Percentiles rank a stretch among this genome's conserved stretches.
phyloP scores from a whole-genome alignment of 2,329 filamentous ascomycete genomes.

The Xylogone sp. region DNA sequence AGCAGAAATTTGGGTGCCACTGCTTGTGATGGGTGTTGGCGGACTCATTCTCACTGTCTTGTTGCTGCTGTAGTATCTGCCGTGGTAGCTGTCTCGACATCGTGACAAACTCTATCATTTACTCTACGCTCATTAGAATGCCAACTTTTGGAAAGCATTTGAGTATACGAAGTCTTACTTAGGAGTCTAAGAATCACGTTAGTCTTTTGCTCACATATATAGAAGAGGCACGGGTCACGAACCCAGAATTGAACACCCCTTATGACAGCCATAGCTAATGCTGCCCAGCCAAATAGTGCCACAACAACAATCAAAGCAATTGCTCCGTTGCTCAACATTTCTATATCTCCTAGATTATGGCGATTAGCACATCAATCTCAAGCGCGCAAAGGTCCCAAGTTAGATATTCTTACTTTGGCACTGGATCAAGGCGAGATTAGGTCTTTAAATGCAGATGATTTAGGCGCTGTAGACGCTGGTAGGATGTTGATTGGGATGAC shows the following conservation, averaged over 20 bases:
- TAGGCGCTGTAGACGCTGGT: too few species aligned
- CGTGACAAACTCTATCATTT: not conserved
- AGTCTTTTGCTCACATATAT: too few species aligned
- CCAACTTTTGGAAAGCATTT: not conserved
- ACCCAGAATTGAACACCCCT: not conserved
- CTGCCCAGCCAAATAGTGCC: not conserved
- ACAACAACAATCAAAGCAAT: slow-evolving; percentile 60
- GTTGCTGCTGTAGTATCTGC: not conserved
- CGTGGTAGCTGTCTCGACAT: not conserved
- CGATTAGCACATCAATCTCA: not conserved
- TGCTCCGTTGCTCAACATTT: slow-evolving; percentile 60
- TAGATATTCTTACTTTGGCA: too few species aligned
- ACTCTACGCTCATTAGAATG: not conserved
- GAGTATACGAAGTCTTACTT: too few species aligned
- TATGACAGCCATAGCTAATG: not conserved
- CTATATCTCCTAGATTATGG: not conserved
- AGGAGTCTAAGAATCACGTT: too few species aligned
- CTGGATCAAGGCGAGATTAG: too few species aligned
- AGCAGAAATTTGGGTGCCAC: too few species aligned
- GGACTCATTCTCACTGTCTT: not conserved
- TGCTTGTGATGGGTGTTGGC: too few species aligned
- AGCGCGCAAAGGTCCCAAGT: too few species aligned
- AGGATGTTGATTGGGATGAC: not conserved
- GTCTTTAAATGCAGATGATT: too few species aligned
- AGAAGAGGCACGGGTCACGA: too few species aligned